Evolutionary conservation across 176 grass and related monocot species (phyloP).

Genomic region (Pharus latifolius): DNA sequence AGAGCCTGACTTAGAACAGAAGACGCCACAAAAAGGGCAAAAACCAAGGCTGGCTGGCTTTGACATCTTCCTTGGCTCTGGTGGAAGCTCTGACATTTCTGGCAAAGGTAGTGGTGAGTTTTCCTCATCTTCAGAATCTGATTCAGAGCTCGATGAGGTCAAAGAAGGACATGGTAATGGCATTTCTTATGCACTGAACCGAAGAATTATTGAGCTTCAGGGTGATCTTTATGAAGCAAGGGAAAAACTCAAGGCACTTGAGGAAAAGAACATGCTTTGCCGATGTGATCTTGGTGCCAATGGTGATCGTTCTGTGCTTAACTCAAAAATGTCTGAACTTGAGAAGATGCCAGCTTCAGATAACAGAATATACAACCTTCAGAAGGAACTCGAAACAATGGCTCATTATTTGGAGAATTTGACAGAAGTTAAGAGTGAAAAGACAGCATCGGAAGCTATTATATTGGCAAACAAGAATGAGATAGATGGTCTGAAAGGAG

Average conservation of each 20-base stretch:
- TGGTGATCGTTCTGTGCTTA: neutral
- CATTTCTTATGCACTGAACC: conserved; percentile 46
- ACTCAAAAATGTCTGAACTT: conserved; percentile 18
- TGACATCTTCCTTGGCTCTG: conserved; percentile 46
- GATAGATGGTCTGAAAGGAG: conserved; percentile 47
- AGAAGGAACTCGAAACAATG: conserved; percentile 35
- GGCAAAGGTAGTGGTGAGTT: conserved; percentile 64
- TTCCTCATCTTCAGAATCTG: conserved; percentile 68
- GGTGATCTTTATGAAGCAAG: conserved; percentile 53
- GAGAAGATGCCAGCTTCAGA: conserved; percentile 31
- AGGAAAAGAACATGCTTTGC: conserved; percentile 33
- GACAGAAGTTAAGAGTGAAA: conserved; percentile 17
- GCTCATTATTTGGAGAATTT: neutral
- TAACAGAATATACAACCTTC: conserved; percentile 11
- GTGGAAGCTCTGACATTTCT: conserved; percentile 32
- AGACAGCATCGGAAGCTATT: conserved; percentile 34
- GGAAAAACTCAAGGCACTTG: conserved; percentile 40
- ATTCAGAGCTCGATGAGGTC: conserved; percentile 49
- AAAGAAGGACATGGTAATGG: conserved; percentile 41
- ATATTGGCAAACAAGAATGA: conserved; percentile 40
- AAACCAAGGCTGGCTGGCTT: conserved; percentile 24
- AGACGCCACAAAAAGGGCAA: conserved; percentile 12
- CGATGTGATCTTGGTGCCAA: neutral
- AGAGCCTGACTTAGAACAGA: conserved; percentile 23
- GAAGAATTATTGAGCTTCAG: conserved; percentile 70